Evolutionary conservation across 441 rosid genomes (phyloP).

Genomic region (Kokia cookei): DNA sequence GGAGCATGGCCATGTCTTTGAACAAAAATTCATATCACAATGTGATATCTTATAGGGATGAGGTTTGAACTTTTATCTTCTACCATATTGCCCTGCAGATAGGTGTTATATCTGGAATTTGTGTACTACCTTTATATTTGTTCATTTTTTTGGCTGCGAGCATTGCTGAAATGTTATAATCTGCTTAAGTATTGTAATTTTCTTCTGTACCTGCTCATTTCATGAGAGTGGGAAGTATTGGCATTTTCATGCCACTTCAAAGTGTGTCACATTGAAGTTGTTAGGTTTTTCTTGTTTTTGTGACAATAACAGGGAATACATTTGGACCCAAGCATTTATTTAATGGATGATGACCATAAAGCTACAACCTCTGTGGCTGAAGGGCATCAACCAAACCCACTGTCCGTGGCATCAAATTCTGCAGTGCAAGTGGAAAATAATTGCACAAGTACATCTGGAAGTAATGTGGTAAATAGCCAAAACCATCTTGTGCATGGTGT

Average conservation of each 20-base stretch:
- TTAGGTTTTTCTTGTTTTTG: slow-evolving; percentile 12
- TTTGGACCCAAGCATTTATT: slow-evolving; percentile 97
- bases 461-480: slow-evolving; percentile 24
- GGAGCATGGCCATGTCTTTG: neutral
- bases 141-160: neutral
- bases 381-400: slow-evolving; percentile 25
- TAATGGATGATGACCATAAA: slow-evolving; percentile 90
- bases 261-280: neutral
- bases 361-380: slow-evolving; percentile 25
- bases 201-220: neutral
- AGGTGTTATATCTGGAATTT: neutral
- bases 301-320: slow-evolving; percentile 72
- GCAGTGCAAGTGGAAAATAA: slow-evolving; percentile 28
- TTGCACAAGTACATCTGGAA: slow-evolving; percentile 22
- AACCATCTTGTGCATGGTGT: slow-evolving; percentile 13
- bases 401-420: slow-evolving; percentile 16
- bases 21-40: neutral
- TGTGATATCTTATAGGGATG: neutral
- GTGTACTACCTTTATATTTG: neutral
- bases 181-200: neutral
- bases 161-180: too few relatives aligned
- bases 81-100: neutral
- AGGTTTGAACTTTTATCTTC: neutral
- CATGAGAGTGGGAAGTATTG: neutral
- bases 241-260: neutral